Percentiles rank a stretch among this genome's conserved stretches.
Evolutionary conservation across 2,329 filamentous ascomycete species (phyloP).

Genomic region (Chaetomium sp.): DNA sequence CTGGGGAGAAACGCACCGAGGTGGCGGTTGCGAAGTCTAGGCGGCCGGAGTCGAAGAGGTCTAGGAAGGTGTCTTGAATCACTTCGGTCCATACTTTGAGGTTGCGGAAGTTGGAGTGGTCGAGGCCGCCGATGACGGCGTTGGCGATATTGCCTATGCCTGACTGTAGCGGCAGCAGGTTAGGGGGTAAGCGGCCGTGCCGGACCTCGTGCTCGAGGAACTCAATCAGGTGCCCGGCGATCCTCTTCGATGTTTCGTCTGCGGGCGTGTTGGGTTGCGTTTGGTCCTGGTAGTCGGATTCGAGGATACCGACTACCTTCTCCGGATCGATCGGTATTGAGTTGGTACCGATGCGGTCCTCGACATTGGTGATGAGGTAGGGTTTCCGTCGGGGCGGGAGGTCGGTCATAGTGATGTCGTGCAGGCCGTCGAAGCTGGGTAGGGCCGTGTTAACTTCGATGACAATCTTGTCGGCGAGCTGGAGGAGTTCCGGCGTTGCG

Average conservation of each 20-base stretch:
- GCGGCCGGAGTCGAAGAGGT: slow-evolving; percentile 82
- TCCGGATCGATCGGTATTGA: slow-evolving; percentile 78
- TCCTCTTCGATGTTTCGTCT: slow-evolving; percentile 64
- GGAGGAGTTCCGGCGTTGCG: slow-evolving; percentile 76
- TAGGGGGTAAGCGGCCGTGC: slow-evolving; percentile 68
- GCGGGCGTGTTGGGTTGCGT: slow-evolving; percentile 68
- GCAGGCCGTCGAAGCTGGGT: slow-evolving; percentile 78
- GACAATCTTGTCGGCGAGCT: slow-evolving; percentile 90
- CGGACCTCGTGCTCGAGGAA: slow-evolving; percentile 77
- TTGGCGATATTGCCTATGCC: slow-evolving; percentile 93
- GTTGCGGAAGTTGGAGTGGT: slow-evolving; percentile 75
- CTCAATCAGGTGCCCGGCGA: slow-evolving; percentile 75
- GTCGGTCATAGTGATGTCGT: slow-evolving; percentile 88
- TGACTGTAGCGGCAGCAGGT: slow-evolving; percentile 74
- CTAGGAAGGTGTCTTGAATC: slow-evolving; percentile 85
- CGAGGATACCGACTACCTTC: slow-evolving; percentile 76
- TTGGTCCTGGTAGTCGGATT: slow-evolving; percentile 75
- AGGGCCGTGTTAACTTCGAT: slow-evolving; percentile 87
- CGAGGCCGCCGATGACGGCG: slow-evolving; percentile 78
- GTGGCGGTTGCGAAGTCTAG: slow-evolving; percentile 87
- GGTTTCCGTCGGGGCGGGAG: slow-evolving; percentile 75
- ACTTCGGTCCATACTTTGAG: slow-evolving; percentile 92
- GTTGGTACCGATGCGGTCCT: slow-evolving; percentile 78
- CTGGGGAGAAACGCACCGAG: slow-evolving; percentile 83
- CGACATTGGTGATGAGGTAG: slow-evolving; percentile 76